Evolutionary conservation across 768 basidiomycete genomes (phyloP).

Genomic region (Grammothele lineata): DNA sequence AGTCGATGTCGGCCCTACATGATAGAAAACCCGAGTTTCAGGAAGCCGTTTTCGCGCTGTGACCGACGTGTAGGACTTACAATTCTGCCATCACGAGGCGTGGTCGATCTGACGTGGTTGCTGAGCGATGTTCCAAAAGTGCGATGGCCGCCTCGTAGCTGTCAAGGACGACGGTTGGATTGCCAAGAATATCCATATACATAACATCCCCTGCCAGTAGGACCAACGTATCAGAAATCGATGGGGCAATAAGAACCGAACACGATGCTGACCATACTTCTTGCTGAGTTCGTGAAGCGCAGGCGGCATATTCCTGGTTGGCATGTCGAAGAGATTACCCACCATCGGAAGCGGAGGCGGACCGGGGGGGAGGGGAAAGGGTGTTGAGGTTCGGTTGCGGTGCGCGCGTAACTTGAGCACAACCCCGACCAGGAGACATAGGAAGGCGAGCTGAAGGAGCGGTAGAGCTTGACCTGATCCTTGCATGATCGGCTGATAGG

Average conservation of each 20-base stretch:
- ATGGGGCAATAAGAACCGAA: too few species aligned
- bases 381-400: too few species aligned
- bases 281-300: conserved; percentile 12
- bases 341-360: conserved; percentile 15
- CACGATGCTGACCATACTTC: conserved; percentile 11
- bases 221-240: too few species aligned
- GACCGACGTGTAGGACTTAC: too few species aligned
- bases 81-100: background rate
- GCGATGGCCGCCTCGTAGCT: conserved; percentile 26
- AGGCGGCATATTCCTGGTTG: background rate
- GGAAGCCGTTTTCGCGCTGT: background rate
- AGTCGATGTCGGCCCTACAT: too few species aligned
- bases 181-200: conserved; percentile 19
- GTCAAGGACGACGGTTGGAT: conserved; percentile 24
- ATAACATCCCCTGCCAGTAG: conserved; percentile 13
- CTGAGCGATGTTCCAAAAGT: conserved; percentile 26
- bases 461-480: too few species aligned
- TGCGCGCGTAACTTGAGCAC: too few species aligned
- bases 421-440: too few species aligned
- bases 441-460: too few species aligned
- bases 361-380: conserved; percentile 12
- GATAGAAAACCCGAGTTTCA: background rate
- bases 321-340: conserved; percentile 19
- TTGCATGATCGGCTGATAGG: too few species aligned
- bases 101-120: conserved; percentile 26